Evolutionary conservation across 768 basidiomycete genomes (phyloP), one percentile per base, ranked within the genome.

Genomic region (Collybiopsis luxurians): DNA sequence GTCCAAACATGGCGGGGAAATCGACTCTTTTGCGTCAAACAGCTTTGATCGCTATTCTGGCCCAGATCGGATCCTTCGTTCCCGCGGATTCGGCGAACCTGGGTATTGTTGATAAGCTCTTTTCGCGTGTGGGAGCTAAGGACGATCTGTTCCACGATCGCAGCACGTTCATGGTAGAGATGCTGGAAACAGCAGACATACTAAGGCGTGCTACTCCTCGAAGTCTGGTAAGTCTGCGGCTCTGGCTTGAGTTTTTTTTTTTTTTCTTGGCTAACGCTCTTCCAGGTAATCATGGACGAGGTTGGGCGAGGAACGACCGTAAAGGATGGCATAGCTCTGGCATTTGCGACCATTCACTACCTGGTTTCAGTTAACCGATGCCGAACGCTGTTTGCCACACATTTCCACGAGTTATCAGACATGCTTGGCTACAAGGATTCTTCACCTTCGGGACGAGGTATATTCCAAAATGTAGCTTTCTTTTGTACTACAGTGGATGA

Each of bases 141-240:
- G 96, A 99, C 63, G 95, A 99, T 65, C 72, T 99, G 27, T 97
- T 92, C 70, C 82, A 90, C 53, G 95, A 97, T 67, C 75, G 92
- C 57, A 95, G 92, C 64, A 98, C 96, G 0, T 99, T 98, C 69
- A 97, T 98, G 93, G 89, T 95, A n/a, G 93, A 95, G 72, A 95
- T 95, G 92, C 76, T 92, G 30, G 96, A 98, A 73, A 93, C 95
- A 1, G 89, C 93, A 1, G 88, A 94, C 45, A 98, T 99, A 57
- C 79, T 99, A 19, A 78, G 81, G 23, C 83, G 86, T 21, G 95
- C 97, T 2, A 97, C 95, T 7, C 72, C 82, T 2, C 81, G 77
- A 55, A 97, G 95, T 59, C 76, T 99, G 54, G 95, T 93, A 63
- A 60, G 85, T 72, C 12, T 24, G 36, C 21, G 27, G 49, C 51